Conservation (phyloP, 2,329 filamentous ascomycete genomes). For the Fusarium piperis region DNA sequence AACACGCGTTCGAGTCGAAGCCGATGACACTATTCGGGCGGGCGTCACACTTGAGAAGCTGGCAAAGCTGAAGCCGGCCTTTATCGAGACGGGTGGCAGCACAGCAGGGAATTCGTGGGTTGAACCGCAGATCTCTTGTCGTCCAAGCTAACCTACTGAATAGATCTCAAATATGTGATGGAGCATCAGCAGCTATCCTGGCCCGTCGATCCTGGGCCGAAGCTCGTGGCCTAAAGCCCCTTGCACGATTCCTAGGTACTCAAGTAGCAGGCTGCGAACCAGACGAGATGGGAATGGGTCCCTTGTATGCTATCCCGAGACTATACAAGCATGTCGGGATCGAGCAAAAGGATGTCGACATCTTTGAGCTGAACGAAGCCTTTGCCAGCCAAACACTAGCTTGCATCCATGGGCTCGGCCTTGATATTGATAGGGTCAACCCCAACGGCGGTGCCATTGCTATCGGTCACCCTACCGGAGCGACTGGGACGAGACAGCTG, state of each 20-base stretch:
- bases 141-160: not conserved
- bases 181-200: slow-evolving; percentile 71
- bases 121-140: not conserved
- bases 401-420: slow-evolving; percentile 74
- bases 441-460: slow-evolving; percentile 93
- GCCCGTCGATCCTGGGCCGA: slow-evolving; percentile 79
- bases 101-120: slow-evolving; percentile 80
- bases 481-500: slow-evolving; percentile 66
- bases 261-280: slow-evolving; percentile 85
- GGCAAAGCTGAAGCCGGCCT: slow-evolving; percentile 83
- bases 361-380: slow-evolving; percentile 94
- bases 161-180: slow-evolving; percentile 81
- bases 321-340: slow-evolving; percentile 75
- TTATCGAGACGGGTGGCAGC: slow-evolving; percentile 75
- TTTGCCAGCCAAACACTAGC: slow-evolving; percentile 73
- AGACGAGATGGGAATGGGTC: slow-evolving; percentile 93
- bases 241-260: slow-evolving; percentile 77
- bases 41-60: slow-evolving; percentile 65
- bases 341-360: slow-evolving; percentile 71
- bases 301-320: slow-evolving; percentile 83
- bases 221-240: slow-evolving; percentile 75
- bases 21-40: slow-evolving; percentile 69
- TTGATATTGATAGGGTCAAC: slow-evolving; percentile 79
- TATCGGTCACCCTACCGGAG: slow-evolving; percentile 87
- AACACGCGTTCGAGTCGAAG: slow-evolving; percentile 64